Conservation (phyloP, 257 asterid genomes). For the Primulina tabacum region DNA sequence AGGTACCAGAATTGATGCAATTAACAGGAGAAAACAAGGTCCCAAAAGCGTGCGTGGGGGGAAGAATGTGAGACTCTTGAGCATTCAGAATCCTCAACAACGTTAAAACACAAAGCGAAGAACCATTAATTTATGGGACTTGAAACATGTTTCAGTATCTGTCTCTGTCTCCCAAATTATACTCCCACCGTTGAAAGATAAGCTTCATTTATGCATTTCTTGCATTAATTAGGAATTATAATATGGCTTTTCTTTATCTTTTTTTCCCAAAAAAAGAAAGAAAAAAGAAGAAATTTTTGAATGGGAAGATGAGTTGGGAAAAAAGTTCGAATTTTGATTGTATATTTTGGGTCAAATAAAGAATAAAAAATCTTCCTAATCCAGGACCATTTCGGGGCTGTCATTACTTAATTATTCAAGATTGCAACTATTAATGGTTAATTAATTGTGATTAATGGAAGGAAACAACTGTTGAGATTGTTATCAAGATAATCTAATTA, state of each 20-base stretch:
- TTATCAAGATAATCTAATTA: background rate
- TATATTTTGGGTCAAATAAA: background rate
- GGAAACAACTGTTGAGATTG: background rate
- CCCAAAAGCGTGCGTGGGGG: background rate
- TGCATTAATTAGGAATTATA: background rate
- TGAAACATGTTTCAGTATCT: background rate
- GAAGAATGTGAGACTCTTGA: background rate
- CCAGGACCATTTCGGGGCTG: background rate
- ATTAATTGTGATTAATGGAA: background rate
- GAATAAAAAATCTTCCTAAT: background rate
- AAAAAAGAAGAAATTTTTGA: too few relatives aligned
- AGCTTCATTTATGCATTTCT: conserved; percentile 9
- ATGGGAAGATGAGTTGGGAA: background rate
- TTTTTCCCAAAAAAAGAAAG: too few relatives aligned
- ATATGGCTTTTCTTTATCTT: background rate
- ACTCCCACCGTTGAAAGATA: background rate
- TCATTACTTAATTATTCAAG: background rate
- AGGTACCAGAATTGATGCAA: background rate
- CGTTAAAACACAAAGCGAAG: background rate
- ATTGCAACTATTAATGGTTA: background rate
- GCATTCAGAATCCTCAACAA: background rate
- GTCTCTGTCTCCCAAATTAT: background rate
- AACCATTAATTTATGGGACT: background rate
- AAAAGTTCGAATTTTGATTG: background rate
- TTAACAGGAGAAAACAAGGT: background rate